Evolutionary conservation across 805 yeast genomes (phyloP).

Genomic region (Yarrowia sp.): DNA sequence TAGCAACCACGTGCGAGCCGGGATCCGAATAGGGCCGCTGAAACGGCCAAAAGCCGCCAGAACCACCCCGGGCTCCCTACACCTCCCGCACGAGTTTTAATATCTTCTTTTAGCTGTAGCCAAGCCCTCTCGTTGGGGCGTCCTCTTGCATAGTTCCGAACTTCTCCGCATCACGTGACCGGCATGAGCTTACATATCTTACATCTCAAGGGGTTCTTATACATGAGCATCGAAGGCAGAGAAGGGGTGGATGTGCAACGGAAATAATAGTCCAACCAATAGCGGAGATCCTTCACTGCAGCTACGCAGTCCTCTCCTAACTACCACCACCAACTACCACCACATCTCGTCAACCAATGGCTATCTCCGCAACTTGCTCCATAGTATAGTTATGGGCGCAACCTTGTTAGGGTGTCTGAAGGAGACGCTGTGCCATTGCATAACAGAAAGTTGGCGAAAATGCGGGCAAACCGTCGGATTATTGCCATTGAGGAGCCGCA

Average conservation of each 20-base stretch:
- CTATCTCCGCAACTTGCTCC: constrained; percentile 39
- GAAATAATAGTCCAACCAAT: too few species aligned
- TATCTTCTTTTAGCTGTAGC: constrained; percentile 20
- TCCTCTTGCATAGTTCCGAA: constrained; percentile 1
- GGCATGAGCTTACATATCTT: constrained; percentile 22
- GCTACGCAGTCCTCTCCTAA: too few species aligned
- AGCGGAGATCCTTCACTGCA: too few species aligned
- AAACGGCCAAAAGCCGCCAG: neutral
- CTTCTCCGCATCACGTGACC: constrained; percentile 39
- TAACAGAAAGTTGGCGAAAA: constrained; percentile 6
- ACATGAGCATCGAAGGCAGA: too few species aligned
- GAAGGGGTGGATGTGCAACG: too few species aligned
- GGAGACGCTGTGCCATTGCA: constrained; percentile 20
- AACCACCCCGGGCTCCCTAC: too few species aligned
- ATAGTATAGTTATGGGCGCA: constrained; percentile 35
- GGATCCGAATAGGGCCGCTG: neutral
- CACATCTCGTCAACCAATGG: constrained; percentile 8
- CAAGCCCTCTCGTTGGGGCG: constrained; percentile 17
- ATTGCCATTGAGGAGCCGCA: neutral
- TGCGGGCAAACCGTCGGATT: neutral
- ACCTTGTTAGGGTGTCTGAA: constrained; percentile 26
- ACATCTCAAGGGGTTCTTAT: neutral
- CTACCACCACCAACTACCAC: too few species aligned
- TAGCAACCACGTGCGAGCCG: neutral
- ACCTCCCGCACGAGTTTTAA: neutral